Evolutionary conservation across 2,329 filamentous ascomycete species (phyloP).

Genomic region (Pseudogymnoascus sp.): DNA sequence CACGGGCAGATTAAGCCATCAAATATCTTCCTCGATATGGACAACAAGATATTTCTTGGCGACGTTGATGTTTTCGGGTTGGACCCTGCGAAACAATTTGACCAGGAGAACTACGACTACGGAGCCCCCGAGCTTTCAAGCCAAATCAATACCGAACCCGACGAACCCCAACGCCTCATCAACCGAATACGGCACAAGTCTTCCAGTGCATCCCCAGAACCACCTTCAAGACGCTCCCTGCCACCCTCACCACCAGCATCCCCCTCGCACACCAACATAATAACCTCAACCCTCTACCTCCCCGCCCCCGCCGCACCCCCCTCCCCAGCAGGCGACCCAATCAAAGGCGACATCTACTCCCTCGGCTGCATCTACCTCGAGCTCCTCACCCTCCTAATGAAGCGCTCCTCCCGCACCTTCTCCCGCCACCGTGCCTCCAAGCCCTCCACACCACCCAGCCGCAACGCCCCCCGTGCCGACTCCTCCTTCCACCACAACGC

Average conservation of each 20-base stretch:
- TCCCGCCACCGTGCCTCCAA: constrained; percentile 45
- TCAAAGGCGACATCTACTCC: constrained; percentile 63
- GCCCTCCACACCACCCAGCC: constrained; percentile 13
- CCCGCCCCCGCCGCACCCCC: constrained; percentile 16
- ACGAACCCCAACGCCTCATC: constrained; percentile 27
- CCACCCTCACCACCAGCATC: constrained; percentile 10
- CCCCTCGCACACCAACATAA: constrained; percentile 18
- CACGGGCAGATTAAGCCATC: constrained; percentile 65
- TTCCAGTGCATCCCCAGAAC: constrained; percentile 15
- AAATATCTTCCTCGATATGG: constrained; percentile 56
- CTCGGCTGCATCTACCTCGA: constrained; percentile 66
- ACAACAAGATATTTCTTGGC: constrained; percentile 59
- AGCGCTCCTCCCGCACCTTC: constrained; percentile 58
- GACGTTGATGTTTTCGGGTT: constrained; percentile 45
- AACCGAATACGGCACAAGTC: constrained; percentile 30
- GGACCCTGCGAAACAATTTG: constrained; percentile 43
- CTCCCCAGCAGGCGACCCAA: constrained; percentile 40
- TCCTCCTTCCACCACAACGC: constrained; percentile 66
- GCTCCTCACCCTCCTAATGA: constrained; percentile 59
- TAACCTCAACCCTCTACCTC: constrained; percentile 15
- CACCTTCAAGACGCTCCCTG: not conserved
- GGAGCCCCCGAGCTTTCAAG: constrained; percentile 54
- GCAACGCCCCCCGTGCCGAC: constrained; percentile 39
- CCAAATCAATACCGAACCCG: constrained; percentile 26
- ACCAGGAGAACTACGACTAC: constrained; percentile 65